Conservation (phyloP, 495 filamentous ascomycete genomes). For the Penicillium mononematosum region DNA sequence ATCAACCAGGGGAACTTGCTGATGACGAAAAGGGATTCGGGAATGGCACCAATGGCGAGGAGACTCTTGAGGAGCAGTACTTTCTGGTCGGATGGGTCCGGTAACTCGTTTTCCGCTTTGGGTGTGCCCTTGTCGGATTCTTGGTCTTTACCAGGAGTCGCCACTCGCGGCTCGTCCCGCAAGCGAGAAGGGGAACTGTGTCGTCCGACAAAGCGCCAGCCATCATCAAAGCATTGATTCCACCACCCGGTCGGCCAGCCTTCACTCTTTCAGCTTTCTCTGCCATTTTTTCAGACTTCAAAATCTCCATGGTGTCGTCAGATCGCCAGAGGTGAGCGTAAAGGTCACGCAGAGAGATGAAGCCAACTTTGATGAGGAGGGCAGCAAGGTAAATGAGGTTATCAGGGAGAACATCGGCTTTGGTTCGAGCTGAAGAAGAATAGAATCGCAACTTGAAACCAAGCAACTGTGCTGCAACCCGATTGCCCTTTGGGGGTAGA, state of each 20-base stretch:
- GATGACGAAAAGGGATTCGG: slow-evolving; percentile 89
- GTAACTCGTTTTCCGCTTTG: slow-evolving; percentile 58
- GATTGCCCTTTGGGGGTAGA: slow-evolving; percentile 79
- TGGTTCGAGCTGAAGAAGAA: slow-evolving; percentile 65
- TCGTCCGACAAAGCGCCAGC: slow-evolving; percentile 89
- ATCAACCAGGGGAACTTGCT: slow-evolving; percentile 90
- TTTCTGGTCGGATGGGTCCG: slow-evolving; percentile 88
- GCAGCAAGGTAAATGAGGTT: slow-evolving; percentile 90
- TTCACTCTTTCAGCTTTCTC: slow-evolving; percentile 79
- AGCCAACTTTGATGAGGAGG: slow-evolving; percentile 93
- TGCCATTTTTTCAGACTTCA: slow-evolving; percentile 64
- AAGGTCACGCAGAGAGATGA: slow-evolving; percentile 90
- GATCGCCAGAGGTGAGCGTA: slow-evolving; percentile 89
- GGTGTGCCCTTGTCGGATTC: slow-evolving; percentile 47
- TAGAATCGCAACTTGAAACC: slow-evolving; percentile 99
- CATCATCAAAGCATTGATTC: slow-evolving; percentile 81
- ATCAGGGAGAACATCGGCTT: slow-evolving; percentile 72
- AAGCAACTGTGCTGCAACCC: slow-evolving; percentile 87
- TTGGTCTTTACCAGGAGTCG: slow-evolving; percentile 49
- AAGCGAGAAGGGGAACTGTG: slow-evolving; percentile 54
- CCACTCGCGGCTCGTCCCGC: slow-evolving; percentile 45
- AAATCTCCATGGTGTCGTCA: slow-evolving; percentile 74
- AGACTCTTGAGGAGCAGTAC: slow-evolving; percentile 78
- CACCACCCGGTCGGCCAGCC: slow-evolving; percentile 60
- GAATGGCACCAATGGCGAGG: slow-evolving; percentile 86